Evolutionary conservation across 139 green algal species (phyloP), one percentile per base, ranked within the genome.

Genomic region (Picochlorum sp.): DNA sequence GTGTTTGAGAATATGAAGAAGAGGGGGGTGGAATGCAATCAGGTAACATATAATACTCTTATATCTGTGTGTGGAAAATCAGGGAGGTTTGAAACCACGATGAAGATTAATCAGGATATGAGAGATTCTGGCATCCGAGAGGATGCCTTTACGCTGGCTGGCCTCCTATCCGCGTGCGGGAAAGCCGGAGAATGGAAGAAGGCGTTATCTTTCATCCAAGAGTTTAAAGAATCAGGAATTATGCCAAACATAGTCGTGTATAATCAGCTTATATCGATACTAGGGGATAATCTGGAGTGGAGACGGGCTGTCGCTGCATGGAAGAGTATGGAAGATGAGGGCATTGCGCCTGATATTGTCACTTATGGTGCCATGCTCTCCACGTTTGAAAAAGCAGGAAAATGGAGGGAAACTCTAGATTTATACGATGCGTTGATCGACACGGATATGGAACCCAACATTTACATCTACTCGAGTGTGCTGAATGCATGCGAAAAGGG

Each of bases 61-160:
- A 90, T 92, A 65, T 82, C 73, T n/a, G 82, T 82, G 6, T 82
- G 82, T 70, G 85, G 77, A 66, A 88, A 87, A 59, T 73, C 65
- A 10, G 77, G 75, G 6, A 72, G 76, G 50, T 66, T 82, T 20
- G 72, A 81, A 10, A 47, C 66, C 26, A 65, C 77, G 15, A 66
- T 83, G 51, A 62, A 77, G 58, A 75, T 88, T 23, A 82, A 87
- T 46, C 64, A 77, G 24, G 74, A 87, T 54, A 92, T 95, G 88
- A 64, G 80, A 30, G 70, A 69, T 38, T 61, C 61, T 41, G 77
- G 70, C 11, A 69, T 82, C n/a, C 60, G 73, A 13, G 72, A 78
- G 61, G 83, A 76, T 58, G 87, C 91, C 13, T 90, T 93, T 75
- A 95, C 88, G 1, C 89, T 91, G 69, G 84, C 74, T 66, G 80